Evolutionary conservation across 225 moss, liverwort and hornwort genomes (phyloP).

Genomic region (Takakia lepidozioides): DNA sequence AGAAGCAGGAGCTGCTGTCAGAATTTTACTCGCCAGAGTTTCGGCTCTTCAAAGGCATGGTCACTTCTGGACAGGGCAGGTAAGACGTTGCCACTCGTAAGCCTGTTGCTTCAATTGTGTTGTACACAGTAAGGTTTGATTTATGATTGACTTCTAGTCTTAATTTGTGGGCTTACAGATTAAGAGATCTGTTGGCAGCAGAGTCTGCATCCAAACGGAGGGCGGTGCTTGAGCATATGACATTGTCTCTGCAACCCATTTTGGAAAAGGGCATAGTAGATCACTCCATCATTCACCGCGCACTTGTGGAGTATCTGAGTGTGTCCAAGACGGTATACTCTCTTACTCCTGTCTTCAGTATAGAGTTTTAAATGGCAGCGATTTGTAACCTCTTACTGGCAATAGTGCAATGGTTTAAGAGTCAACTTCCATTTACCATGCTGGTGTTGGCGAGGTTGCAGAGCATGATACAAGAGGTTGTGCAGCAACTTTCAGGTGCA

Average conservation of each 20-base stretch:
- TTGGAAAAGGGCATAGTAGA: conserved; percentile 95
- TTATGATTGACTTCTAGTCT: too few species aligned
- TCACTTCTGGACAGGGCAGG: conserved; percentile 58
- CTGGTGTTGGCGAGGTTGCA: conserved; percentile 19
- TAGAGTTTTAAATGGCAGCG: too few species aligned
- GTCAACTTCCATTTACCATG: too few species aligned
- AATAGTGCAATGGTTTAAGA: too few species aligned
- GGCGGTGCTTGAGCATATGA: conserved; percentile 83
- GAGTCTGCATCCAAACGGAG: conserved; percentile 73
- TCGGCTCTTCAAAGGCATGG: conserved; percentile 78
- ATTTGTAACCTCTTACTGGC: too few species aligned
- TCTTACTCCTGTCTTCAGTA: too few species aligned
- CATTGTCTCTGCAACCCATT: conserved; percentile 82
- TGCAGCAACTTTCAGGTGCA: conserved; percentile 75
- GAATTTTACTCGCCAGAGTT: conserved; percentile 98
- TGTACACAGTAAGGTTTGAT: too few species aligned
- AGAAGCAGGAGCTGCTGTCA: conserved; percentile 76
- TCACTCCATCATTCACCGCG: conserved; percentile 89
- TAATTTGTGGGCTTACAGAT: conserved; percentile 34
- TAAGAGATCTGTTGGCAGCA: conserved; percentile 61
- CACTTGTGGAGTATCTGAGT: conserved; percentile 79
- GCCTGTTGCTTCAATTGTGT: too few species aligned
- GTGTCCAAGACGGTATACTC: conserved; percentile 78
- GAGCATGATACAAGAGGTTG: conserved; percentile 83
- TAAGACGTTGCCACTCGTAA: conserved; percentile 16